Conservation (phyloP, 345 rosid genomes). For the Eucalyptus cloeziana region DNA sequence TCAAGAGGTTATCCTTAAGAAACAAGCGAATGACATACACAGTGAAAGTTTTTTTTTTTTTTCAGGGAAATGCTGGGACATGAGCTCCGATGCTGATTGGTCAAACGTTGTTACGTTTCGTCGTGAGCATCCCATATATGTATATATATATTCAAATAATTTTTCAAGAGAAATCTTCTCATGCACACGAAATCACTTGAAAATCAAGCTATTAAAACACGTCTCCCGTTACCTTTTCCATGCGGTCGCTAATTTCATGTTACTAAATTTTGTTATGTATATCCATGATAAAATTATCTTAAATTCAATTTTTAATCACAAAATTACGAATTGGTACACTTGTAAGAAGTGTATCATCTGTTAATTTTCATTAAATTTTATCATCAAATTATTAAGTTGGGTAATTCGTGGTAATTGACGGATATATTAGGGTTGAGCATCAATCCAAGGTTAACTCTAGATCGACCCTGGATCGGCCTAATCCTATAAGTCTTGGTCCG, state of each 20-base stretch:
- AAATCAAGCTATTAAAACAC: neutral
- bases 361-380: no score
- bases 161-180: neutral
- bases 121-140: no score
- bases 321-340: no score
- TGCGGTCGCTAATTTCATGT: neutral
- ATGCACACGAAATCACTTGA: neutral
- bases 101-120: neutral
- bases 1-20: neutral
- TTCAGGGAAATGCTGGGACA: neutral
- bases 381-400: no score
- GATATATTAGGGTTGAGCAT: no score
- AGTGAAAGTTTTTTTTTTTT: no score
- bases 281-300: accelerated
- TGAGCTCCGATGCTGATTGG: neutral
- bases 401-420: accelerated
- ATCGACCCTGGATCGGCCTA: accelerated
- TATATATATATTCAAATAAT: no score
- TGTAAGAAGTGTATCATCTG: accelerated
- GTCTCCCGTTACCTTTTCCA: no score
- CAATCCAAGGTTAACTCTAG: no score
- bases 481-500: accelerated
- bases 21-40: neutral
- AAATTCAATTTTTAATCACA: no score
- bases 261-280: no score